Percentiles rank a stretch among this genome's conserved stretches.
phyloP scores from a whole-genome alignment of 1,284 basidiomycete genomes.

The Ustilago nuda region DNA sequence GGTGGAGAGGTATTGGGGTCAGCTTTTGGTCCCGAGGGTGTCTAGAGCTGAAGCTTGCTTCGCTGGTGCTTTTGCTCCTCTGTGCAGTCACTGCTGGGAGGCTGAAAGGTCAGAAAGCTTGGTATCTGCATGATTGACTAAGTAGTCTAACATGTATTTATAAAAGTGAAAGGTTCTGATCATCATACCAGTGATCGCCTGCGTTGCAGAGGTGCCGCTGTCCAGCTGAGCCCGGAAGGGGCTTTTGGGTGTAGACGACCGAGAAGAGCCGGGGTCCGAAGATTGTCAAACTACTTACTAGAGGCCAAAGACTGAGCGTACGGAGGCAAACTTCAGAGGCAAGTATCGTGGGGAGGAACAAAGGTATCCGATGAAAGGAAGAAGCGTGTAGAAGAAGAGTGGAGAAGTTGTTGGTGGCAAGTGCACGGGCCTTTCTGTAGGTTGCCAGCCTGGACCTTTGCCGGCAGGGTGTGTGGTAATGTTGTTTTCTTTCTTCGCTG shows the following conservation, averaged over 20 bases:
- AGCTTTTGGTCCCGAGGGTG: neutral
- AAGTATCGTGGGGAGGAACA: neutral
- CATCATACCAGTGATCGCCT: conserved; percentile 27
- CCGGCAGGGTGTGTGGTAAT: neutral
- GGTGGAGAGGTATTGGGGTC: neutral
- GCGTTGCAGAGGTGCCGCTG: conserved; percentile 1
- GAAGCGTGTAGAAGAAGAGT: neutral
- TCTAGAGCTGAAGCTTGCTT: neutral
- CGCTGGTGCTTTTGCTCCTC: neutral
- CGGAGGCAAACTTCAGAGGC: neutral
- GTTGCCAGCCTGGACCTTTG: neutral
- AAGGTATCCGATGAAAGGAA: neutral
- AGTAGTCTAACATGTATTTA: conserved; percentile 57
- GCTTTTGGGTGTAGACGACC: neutral
- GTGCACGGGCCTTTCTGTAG: conserved; percentile 9
- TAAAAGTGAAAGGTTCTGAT: conserved; percentile 53
- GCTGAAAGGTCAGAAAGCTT: conserved; percentile 39
- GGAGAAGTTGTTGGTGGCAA: conserved; percentile 14
- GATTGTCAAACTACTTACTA: neutral
- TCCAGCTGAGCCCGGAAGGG: neutral
- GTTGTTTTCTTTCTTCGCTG: conserved; percentile 24
- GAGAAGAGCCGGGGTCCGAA: neutral
- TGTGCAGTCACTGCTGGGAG: neutral
- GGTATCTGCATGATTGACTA: conserved; percentile 47
- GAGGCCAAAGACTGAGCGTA: neutral